These are phyloP conservation scores for Trypanosoma boissoni DNA, from an alignment of 208 protist genomes.

Conservation along the genomic window DNA sequence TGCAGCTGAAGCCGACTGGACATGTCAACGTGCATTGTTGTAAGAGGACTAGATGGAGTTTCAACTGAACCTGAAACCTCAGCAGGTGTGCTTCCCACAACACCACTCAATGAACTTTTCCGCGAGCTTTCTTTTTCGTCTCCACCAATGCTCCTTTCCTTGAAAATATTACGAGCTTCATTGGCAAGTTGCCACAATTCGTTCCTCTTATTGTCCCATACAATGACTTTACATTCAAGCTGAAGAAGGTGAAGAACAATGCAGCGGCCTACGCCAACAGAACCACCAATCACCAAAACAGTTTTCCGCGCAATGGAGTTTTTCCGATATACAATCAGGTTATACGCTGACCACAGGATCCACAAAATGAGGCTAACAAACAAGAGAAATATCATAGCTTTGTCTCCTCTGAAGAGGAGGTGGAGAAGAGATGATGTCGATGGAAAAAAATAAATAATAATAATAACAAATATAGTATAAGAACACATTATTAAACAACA, in stretches of 20 bases:
- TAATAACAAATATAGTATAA: slow-evolving; percentile 13
- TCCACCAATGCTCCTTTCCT: not conserved
- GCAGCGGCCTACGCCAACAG: slow-evolving; percentile 37
- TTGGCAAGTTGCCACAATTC: slow-evolving; percentile 46
- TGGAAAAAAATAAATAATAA: slow-evolving; percentile 6
- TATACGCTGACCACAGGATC: slow-evolving; percentile 46
- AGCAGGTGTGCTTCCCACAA: not conserved
- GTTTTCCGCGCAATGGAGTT: slow-evolving; percentile 36
- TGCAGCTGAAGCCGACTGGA: slow-evolving; percentile 46
- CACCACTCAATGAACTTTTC: no score
- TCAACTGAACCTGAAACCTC: not conserved
- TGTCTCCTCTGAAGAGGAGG: not conserved
- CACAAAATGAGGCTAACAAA: slow-evolving; percentile 45
- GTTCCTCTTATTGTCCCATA: slow-evolving; percentile 54
- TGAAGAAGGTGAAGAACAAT: slow-evolving; percentile 45
- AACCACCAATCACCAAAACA: slow-evolving; percentile 62
- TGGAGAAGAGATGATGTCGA: not conserved
- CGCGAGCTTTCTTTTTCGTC: not conserved
- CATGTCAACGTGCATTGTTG: slow-evolving; percentile 31
- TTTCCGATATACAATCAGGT: slow-evolving; percentile 37
- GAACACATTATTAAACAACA: slow-evolving; percentile 2
- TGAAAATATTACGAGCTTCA: slow-evolving; percentile 23
- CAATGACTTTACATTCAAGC: slow-evolving; percentile 42
- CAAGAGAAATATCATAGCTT: slow-evolving; percentile 57
- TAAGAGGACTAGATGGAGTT: not conserved